phyloP scores from a whole-genome alignment of 2,329 filamentous ascomycete genomes.

The Didymella pinodella region DNA sequence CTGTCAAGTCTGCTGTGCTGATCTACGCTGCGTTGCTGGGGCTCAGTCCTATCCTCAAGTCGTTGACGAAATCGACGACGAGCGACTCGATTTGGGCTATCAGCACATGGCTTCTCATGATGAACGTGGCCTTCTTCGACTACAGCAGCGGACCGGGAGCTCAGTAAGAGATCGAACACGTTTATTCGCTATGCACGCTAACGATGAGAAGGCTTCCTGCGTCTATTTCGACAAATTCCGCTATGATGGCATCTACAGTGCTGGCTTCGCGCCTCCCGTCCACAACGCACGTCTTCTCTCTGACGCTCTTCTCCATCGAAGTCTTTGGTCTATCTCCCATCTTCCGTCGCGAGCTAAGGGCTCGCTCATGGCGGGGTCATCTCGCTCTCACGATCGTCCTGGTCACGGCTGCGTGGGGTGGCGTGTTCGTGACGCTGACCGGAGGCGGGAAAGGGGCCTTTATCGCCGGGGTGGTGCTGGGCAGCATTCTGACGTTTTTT shows the following conservation, averaged over 20 bases:
- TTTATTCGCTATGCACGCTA: conserved; percentile 20
- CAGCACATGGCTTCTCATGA: conserved; percentile 88
- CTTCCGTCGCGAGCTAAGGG: conserved; percentile 85
- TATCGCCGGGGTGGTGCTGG: conserved; percentile 77
- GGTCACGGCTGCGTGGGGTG: conserved; percentile 80
- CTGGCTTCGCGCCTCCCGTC: conserved; percentile 87
- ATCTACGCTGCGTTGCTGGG: conserved; percentile 94
- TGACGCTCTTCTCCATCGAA: conserved; percentile 96
- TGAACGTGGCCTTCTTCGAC: conserved; percentile 98
- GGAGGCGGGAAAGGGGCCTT: conserved; percentile 64
- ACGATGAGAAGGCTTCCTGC: conserved; percentile 67
- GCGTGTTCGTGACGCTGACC: conserved; percentile 70
- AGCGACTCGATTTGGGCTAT: conserved; percentile 98
- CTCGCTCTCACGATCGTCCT: conserved; percentile 76
- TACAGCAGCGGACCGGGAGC: conserved; percentile 76
- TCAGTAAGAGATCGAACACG: conserved; percentile 49
- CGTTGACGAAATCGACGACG: conserved; percentile 90
- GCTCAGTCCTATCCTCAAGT: conserved; percentile 93
- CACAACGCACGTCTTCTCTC: conserved; percentile 91
- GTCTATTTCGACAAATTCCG: conserved; percentile 90
- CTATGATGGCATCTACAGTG: conserved; percentile 94
- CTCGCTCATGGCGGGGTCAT: conserved; percentile 83
- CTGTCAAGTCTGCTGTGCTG: conserved; percentile 88
- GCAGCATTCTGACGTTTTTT: conserved; percentile 75
- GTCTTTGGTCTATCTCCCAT: conserved; percentile 98